Evolutionary conservation across 352 stramenopile species (phyloP).

Genomic region (Phytopythium delawarense): DNA sequence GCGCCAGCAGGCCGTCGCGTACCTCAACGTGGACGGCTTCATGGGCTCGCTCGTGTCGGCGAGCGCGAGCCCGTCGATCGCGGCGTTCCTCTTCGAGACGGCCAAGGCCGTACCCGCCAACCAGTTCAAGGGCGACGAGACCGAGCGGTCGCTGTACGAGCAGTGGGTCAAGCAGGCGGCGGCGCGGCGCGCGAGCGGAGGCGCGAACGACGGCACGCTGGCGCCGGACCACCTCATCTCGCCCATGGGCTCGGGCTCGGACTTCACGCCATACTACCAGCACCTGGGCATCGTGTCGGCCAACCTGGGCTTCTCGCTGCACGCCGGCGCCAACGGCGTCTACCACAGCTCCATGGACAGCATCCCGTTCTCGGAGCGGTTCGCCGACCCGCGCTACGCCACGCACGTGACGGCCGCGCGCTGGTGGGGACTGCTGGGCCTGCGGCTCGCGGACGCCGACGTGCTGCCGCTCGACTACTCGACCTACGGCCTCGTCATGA

Average conservation of each 20-base stretch:
- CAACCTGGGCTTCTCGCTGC: conserved; percentile 25
- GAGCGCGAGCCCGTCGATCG: conserved; percentile 55
- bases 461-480: conserved; percentile 70
- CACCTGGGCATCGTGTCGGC: conserved; percentile 79
- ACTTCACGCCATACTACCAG: conserved; percentile 85
- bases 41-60: conserved; percentile 50
- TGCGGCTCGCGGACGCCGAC: conserved; percentile 45
- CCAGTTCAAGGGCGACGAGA: conserved; percentile 32
- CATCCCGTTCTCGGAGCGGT: conserved; percentile 57
- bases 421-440: conserved; percentile 58
- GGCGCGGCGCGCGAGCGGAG: conserved; percentile 6
- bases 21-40: conserved; percentile 85
- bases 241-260: conserved; percentile 56
- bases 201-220: conserved; percentile 22
- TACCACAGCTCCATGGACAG: conserved; percentile 90
- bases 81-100: conserved; percentile 46
- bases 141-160: conserved; percentile 23
- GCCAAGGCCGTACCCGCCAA: conserved; percentile 52
- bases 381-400: conserved; percentile 50
- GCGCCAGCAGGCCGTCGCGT: conserved; percentile 59
- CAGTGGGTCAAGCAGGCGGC: conserved; percentile 28
- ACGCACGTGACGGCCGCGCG: conserved; percentile 43
- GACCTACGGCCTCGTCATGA: conserved; percentile 59
- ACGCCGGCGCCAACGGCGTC: conserved; percentile 39
- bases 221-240: conserved; percentile 47